Evolutionary conservation across 177 flowering plant genomes (phyloP), one percentile per base, ranked within the genome.

Genomic region (Tripterygium wilfordii): DNA sequence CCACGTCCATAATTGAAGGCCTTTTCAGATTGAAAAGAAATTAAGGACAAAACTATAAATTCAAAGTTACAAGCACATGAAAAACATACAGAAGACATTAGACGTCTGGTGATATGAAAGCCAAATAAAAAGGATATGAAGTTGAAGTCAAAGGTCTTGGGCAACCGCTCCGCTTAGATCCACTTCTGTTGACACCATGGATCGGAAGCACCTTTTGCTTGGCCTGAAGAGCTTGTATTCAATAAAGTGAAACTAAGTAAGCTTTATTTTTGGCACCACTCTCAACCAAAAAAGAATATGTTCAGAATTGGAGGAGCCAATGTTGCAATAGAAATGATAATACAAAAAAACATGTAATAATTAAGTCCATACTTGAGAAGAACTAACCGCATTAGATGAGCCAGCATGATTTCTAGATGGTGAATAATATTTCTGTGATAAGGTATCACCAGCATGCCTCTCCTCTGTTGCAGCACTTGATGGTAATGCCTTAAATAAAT

Each of bases 51-150:
- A 19, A 35, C 33, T 39, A 21, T 21, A 30, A 12, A 30, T 6
- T 7, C 33, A 30, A 30, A 30, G 12, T 30, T 30, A 30, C 12
- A 12, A 30, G 12, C 8, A 6, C 33, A 30, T 12, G 12, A 30
- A 6, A 30, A 30, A 30, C 8, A 30, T 30, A 12, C 7, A 30
- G 33, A 30, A 30, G 12, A 30, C 33, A 30, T 7, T n/a, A n/a
- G n/a, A n/a, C n/a, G n/a, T n/a, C n/a, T n/a, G n/a, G n/a, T n/a
- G n/a, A n/a, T n/a, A n/a, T n/a, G n/a, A n/a, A n/a, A n/a, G n/a
- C n/a, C n/a, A n/a, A n/a, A n/a, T n/a, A n/a, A n/a, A n/a, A 80
- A 83, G 96, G 98, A 92, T 88, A 92, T 86, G 86, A 76, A 58
- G 80, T 51, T 47, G 75, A 54, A 49, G 73, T 53, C 49, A 46